Conservation (phyloP, 495 filamentous ascomycete species). For the Bacidia rubella region DNA sequence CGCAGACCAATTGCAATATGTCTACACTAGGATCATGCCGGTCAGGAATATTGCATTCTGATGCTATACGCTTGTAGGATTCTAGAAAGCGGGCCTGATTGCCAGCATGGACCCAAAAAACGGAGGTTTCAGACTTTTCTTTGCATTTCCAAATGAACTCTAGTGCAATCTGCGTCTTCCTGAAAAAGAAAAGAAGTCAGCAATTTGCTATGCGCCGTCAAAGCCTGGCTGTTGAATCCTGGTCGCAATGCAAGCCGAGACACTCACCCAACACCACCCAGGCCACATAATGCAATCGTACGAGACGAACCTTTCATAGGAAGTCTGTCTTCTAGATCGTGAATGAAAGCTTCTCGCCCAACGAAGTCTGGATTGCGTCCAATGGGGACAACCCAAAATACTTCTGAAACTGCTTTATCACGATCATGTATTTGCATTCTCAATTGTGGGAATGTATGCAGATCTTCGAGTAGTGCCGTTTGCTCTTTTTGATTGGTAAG, state of each 20-base stretch:
- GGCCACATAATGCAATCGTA: slow-evolving; percentile 10
- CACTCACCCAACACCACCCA: slow-evolving; percentile 15
- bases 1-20: slow-evolving; percentile 27
- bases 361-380: slow-evolving; percentile 26
- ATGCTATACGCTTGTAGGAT: slow-evolving; percentile 27
- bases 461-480: slow-evolving; percentile 4
- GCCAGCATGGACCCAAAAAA: slow-evolving; percentile 39
- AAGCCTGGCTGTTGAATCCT: slow-evolving; percentile 3
- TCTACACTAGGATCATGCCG: slow-evolving; percentile 27
- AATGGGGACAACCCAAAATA: slow-evolving; percentile 20
- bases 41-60: slow-evolving; percentile 23
- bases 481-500: slow-evolving; percentile 7
- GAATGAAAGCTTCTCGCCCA: slow-evolving; percentile 17
- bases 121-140: slow-evolving; percentile 28
- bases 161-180: slow-evolving; percentile 29
- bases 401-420: not conserved
- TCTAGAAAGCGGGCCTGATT: slow-evolving; percentile 28
- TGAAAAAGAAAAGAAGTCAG: slow-evolving; percentile 11
- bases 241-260: not conserved
- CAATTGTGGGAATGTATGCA: slow-evolving; percentile 1
- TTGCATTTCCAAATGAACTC: slow-evolving; percentile 26
- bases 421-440: slow-evolving; percentile 7
- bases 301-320: slow-evolving; percentile 12
- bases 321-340: slow-evolving; percentile 19
- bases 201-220: too few relatives aligned